A percentile compares a stretch with the other conserved stretches of the same genome.
phyloP scores from a whole-genome alignment of 2,329 filamentous ascomycete genomes.

The Ophiocordyceps sinensis region DNA sequence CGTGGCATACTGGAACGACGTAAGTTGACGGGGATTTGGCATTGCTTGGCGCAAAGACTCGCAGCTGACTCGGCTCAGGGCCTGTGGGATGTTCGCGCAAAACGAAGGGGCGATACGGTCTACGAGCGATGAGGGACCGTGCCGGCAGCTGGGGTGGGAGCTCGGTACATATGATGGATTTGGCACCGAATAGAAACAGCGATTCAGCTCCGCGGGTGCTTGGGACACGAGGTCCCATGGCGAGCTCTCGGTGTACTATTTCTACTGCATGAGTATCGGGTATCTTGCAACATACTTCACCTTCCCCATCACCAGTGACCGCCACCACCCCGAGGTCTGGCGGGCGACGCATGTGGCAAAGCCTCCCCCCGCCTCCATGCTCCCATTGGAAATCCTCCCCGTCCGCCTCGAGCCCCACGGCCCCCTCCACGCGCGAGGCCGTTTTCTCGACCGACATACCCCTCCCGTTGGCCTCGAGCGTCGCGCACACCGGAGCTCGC shows the following conservation, averaged over 20 bases:
- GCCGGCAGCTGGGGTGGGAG: slow-evolving; percentile 4
- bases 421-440: slow-evolving; percentile 18
- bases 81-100: slow-evolving; percentile 71
- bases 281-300: background rate
- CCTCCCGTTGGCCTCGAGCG: slow-evolving; percentile 11
- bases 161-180: slow-evolving; percentile 26
- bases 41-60: background rate
- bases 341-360: slow-evolving; percentile 35
- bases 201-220: background rate
- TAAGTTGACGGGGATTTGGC: slow-evolving; percentile 36
- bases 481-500: slow-evolving; percentile 7
- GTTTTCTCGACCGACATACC: slow-evolving; percentile 11
- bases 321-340: slow-evolving; percentile 12
- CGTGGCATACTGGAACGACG: slow-evolving; percentile 69
- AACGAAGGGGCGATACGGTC: slow-evolving; percentile 77
- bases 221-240: too few species aligned
- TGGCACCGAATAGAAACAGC: slow-evolving; percentile 13
- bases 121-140: slow-evolving; percentile 49
- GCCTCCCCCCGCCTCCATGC: slow-evolving; percentile 56
- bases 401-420: slow-evolving; percentile 22
- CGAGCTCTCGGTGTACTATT: background rate
- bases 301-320: slow-evolving; percentile 12
- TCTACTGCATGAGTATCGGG: slow-evolving; percentile 12
- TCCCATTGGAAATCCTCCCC: slow-evolving; percentile 31
- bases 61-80: slow-evolving; percentile 42